These are phyloP conservation scores for Adansonia gregorii DNA, from an alignment of 441 rosid species.

Conservation along the genomic window DNA sequence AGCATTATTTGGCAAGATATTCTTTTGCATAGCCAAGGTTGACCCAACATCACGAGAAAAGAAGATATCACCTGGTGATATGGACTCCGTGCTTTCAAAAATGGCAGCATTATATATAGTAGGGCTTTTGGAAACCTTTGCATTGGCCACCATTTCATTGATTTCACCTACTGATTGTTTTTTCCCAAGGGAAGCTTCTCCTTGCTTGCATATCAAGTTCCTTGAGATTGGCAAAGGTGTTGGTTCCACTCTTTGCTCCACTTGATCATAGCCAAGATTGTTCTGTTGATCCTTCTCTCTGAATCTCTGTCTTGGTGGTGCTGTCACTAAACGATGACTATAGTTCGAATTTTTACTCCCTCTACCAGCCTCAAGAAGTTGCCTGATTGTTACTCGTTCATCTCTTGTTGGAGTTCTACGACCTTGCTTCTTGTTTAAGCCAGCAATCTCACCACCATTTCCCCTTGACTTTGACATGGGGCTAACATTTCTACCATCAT, in stretches of 20 bases:
- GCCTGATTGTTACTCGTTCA: slow-evolving; percentile 24
- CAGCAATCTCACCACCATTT: slow-evolving; percentile 29
- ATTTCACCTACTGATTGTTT: slow-evolving; percentile 50
- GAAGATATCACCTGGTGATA: slow-evolving; percentile 62
- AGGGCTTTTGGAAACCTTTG: slow-evolving; percentile 42
- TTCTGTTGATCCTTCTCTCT: slow-evolving; percentile 38
- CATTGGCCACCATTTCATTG: slow-evolving; percentile 59
- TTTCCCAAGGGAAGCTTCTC: slow-evolving; percentile 37
- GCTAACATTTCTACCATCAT: slow-evolving; percentile 39
- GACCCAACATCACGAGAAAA: slow-evolving; percentile 45
- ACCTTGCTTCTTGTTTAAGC: slow-evolving; percentile 39
- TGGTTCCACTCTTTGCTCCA: slow-evolving; percentile 35
- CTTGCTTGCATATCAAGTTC: slow-evolving; percentile 38
- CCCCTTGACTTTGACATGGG: slow-evolving; percentile 32
- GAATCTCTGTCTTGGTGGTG: slow-evolving; percentile 46
- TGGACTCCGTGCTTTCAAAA: slow-evolving; percentile 56
- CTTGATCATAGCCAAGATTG: slow-evolving; percentile 19
- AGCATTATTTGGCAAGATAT: slow-evolving; percentile 28
- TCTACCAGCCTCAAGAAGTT: slow-evolving; percentile 35
- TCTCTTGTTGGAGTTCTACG: slow-evolving; percentile 36
- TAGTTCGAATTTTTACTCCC: slow-evolving; percentile 34
- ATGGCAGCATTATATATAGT: neutral
- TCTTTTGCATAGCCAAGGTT: slow-evolving; percentile 36
- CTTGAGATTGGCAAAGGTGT: slow-evolving; percentile 39
- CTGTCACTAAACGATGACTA: slow-evolving; percentile 42